phyloP scores from a whole-genome alignment of 371 early-diverging fungal genomes.

The Mortierella sp. region DNA sequence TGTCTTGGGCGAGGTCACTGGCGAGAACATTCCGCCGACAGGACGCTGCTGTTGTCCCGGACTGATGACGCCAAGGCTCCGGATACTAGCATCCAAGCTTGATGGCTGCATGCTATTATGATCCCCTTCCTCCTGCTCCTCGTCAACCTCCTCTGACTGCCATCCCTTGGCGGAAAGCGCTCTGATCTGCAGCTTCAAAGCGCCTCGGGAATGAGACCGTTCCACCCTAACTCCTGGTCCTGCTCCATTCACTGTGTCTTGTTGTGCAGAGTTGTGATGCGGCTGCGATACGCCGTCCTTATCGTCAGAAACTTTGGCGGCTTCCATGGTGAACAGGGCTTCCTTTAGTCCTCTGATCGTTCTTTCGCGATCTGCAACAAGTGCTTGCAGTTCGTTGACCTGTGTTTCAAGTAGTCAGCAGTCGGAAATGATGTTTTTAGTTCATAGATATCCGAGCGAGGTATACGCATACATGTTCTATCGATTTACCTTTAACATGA shows the following conservation, averaged over 20 bases:
- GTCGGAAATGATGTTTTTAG: no score
- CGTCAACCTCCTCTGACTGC: slow-evolving; percentile 47
- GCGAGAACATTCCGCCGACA: slow-evolving; percentile 11
- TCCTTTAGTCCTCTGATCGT: slow-evolving; percentile 50
- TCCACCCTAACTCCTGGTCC: slow-evolving; percentile 20
- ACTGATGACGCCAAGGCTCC: slow-evolving; percentile 15
- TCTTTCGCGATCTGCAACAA: slow-evolving; percentile 30
- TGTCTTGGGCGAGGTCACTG: slow-evolving; percentile 22
- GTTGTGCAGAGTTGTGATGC: background rate
- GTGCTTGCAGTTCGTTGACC: slow-evolving; percentile 41
- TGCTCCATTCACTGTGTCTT: background rate
- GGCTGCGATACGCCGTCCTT: slow-evolving; percentile 24
- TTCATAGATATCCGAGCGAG: no score
- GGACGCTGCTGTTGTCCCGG: slow-evolving; percentile 16
- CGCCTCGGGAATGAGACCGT: slow-evolving; percentile 23
- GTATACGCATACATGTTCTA: no score
- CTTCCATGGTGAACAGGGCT: slow-evolving; percentile 35
- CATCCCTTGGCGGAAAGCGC: slow-evolving; percentile 51
- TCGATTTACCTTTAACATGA: slow-evolving; percentile 39
- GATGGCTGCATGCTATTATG: slow-evolving; percentile 2
- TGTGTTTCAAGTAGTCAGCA: background rate
- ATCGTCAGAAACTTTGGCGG: slow-evolving; percentile 33
- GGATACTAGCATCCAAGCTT: slow-evolving; percentile 19
- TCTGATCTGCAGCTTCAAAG: slow-evolving; percentile 36
- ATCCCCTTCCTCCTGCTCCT: slow-evolving; percentile 44